Evolutionary conservation across 805 yeast genomes (phyloP), one percentile per base, ranked within the genome.

Genomic region (Pichia membranifaciens): DNA sequence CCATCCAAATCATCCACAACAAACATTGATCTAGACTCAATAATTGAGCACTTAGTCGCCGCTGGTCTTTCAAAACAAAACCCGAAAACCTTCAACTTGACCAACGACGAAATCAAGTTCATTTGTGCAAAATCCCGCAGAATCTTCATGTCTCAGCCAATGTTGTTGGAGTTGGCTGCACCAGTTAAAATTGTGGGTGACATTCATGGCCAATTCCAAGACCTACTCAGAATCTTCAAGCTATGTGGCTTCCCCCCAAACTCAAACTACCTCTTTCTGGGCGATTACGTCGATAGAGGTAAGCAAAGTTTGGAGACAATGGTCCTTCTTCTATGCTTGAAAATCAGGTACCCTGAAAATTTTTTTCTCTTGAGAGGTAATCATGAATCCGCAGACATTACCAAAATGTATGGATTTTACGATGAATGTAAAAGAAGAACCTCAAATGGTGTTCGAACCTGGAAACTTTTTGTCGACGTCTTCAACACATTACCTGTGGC

Each of bases 161-260:
- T 82, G 31, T 61, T 83, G 44, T 67, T 83, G 50, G 78, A 80
- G 54, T 65, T 83, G 51, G 80, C 84, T 2, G 84, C 93, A 0
- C 90, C 93, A 0, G 91, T 85, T 3, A 86, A 86, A 61, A 78
- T 86, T 49, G 91, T 85, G 6, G 93, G 93, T 38, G 89, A 87
- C 66, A 82, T 86, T 47, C 93, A 86, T 65, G 95, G 83, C 3
- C 83, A 78, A 54, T 78, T 72, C 55, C 65, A 68, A 53, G 83
- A 78, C 59, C 67, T 78, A 52, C 59, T 76, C 35, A 61, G 83
- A 45, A 76, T 78, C 33, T 76, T 78, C 61, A 74, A 76, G 56
- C 64, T 72, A n/a, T 76, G 81, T 59, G 83, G 83, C 0, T 77
- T 73, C 51, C 83, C 83, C 2, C 83, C 83, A 12, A 65, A 70